These are phyloP conservation scores for Delonix regia DNA, from an alignment of 306 rosid genomes.

Conservation along the genomic window DNA sequence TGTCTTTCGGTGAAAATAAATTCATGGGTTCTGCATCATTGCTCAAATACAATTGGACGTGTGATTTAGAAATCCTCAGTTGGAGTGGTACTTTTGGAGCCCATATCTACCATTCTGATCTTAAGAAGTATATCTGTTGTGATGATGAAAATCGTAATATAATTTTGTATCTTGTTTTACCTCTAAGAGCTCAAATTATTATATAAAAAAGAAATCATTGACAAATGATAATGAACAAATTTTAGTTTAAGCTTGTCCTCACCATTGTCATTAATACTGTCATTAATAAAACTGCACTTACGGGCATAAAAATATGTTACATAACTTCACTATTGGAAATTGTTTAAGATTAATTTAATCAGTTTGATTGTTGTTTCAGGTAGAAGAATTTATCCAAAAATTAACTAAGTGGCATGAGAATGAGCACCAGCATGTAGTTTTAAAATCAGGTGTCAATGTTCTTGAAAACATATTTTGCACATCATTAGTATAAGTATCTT, in stretches of 20 bases:
- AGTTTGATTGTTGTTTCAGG: constrained; percentile 1
- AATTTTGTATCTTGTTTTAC: not conserved
- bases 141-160: not conserved
- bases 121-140: not conserved
- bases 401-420: not conserved
- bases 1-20: constrained; percentile 3
- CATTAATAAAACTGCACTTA: no score
- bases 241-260: not conserved
- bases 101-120: not conserved
- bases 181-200: not conserved
- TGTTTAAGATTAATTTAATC: not conserved
- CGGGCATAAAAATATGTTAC: not conserved
- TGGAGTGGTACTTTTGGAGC: not conserved
- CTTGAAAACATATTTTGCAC: not conserved
- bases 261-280: not conserved
- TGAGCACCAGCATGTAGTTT: constrained; percentile 8
- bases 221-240: not conserved
- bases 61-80: not conserved
- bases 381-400: not conserved
- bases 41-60: not conserved
- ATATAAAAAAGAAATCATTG: not conserved
- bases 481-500: not conserved
- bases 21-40: not conserved
- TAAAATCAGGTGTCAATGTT: not conserved
- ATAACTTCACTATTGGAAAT: not conserved